phyloP scores from a whole-genome alignment of 2,329 filamentous ascomycete species.

The Fonsecaea monophora region DNA sequence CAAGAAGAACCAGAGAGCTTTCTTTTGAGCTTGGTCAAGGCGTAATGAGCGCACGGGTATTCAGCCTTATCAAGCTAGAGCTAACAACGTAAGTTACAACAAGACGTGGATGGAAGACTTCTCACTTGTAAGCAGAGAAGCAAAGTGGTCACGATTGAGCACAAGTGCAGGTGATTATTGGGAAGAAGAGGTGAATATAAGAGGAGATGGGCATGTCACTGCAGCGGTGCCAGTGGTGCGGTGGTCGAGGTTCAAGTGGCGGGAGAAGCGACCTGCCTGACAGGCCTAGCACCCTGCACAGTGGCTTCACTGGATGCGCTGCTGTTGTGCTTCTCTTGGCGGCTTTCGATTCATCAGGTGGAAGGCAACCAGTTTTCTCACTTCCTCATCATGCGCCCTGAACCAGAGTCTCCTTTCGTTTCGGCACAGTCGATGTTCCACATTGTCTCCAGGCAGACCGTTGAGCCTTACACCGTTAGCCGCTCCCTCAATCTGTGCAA shows the following conservation, averaged over 20 bases:
- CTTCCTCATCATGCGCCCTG: background rate
- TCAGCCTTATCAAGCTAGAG: background rate
- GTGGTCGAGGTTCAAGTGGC: background rate
- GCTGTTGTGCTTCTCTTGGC: constrained; percentile 4
- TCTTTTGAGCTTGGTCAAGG: background rate
- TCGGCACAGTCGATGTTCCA: background rate
- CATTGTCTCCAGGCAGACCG: background rate
- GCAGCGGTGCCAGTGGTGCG: background rate
- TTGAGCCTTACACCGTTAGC: background rate
- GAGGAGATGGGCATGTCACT: background rate
- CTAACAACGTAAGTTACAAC: background rate
- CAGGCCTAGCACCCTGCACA: too few relatives aligned
- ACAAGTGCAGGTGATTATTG: background rate
- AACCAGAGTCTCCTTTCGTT: background rate
- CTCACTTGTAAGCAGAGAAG: background rate
- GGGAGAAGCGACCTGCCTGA: background rate
- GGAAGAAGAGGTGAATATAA: background rate
- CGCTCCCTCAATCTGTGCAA: background rate
- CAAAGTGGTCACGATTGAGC: background rate
- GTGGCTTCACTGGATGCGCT: background rate
- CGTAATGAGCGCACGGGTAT: background rate
- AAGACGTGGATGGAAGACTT: background rate
- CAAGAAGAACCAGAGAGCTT: background rate
- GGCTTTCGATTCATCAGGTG: background rate
- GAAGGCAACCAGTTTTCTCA: background rate